Conservation (phyloP, 495 filamentous ascomycete genomes). For the Penicillium macrosclerotiorum region DNA sequence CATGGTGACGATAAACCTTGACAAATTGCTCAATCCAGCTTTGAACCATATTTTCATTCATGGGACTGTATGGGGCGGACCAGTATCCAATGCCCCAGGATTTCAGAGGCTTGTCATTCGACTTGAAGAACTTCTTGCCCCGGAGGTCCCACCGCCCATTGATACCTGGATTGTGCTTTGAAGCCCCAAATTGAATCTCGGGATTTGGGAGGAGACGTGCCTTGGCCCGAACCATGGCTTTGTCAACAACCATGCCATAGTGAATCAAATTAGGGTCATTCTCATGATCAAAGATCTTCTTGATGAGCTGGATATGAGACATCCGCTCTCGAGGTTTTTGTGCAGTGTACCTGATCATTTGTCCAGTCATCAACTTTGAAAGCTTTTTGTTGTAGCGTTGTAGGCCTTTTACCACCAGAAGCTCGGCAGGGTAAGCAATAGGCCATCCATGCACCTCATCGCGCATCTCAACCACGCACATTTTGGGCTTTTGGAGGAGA, state of each 20-base stretch:
- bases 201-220: slow-evolving; percentile 73
- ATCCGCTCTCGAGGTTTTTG: slow-evolving; percentile 62
- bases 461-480: slow-evolving; percentile 71
- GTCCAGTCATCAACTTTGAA: slow-evolving; percentile 58
- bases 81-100: slow-evolving; percentile 71
- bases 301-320: slow-evolving; percentile 59
- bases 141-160: slow-evolving; percentile 84
- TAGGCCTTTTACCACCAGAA: slow-evolving; percentile 58
- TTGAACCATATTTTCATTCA: slow-evolving; percentile 44
- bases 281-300: slow-evolving; percentile 64
- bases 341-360: slow-evolving; percentile 88
- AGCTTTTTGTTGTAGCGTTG: slow-evolving; percentile 83
- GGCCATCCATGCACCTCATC: no score
- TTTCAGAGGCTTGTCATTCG: slow-evolving; percentile 57
- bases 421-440: slow-evolving; percentile 77
- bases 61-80: slow-evolving; percentile 33
- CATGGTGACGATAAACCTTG: slow-evolving; percentile 64
- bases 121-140: slow-evolving; percentile 66
- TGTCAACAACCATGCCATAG: slow-evolving; percentile 68
- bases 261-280: slow-evolving; percentile 63
- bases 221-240: slow-evolving; percentile 59
- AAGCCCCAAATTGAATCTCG: slow-evolving; percentile 59
- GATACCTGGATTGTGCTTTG: slow-evolving; percentile 51
- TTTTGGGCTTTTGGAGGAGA: slow-evolving; percentile 51
- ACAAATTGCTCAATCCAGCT: slow-evolving; percentile 61